Percentiles rank a stretch among this genome's conserved stretches.
Conservation (phyloP, 1,284 basidiomycete genomes). For the Mrakiaceae sp. region DNA sequence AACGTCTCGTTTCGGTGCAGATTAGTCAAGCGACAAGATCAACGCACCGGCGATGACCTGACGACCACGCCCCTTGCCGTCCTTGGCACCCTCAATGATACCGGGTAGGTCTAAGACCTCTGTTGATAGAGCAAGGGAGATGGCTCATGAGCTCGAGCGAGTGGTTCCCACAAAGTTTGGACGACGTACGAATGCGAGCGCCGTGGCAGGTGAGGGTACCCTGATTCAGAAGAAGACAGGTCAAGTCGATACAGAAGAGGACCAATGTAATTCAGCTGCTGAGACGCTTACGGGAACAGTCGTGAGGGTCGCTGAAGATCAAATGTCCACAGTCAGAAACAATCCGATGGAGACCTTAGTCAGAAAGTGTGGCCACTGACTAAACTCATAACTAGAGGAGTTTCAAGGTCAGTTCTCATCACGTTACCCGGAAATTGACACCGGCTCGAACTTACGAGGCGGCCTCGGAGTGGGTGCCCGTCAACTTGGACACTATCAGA, state of each 20-base stretch:
- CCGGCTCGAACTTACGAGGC: slow-evolving; percentile 50
- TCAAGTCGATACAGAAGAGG: too few relatives aligned
- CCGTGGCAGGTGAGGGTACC: slow-evolving; percentile 47
- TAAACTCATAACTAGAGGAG: slow-evolving; percentile 64
- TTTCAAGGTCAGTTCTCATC: too few relatives aligned
- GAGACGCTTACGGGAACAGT: slow-evolving; percentile 63
- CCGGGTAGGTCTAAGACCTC: slow-evolving; percentile 49
- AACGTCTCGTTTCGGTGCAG: slow-evolving; percentile 5
- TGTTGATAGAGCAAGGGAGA: background rate
- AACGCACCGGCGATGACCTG: slow-evolving; percentile 77
- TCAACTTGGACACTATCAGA: slow-evolving; percentile 70
- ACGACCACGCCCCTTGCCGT: slow-evolving; percentile 92
- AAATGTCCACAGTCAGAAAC: too few relatives aligned
- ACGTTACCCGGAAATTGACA: too few relatives aligned
- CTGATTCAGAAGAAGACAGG: too few relatives aligned
- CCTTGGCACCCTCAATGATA: slow-evolving; percentile 98
- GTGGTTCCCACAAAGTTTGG: background rate
- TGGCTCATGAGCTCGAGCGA: too few relatives aligned
- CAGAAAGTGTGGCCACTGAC: too few relatives aligned
- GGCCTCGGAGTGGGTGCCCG: slow-evolving; percentile 93
- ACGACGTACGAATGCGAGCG: slow-evolving; percentile 55
- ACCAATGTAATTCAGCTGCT: too few relatives aligned
- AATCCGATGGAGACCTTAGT: too few relatives aligned
- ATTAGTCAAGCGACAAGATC: slow-evolving; percentile 14
- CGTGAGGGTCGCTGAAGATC: slow-evolving; percentile 38